Base-by-base conservation (phyloP, 2,329 filamentous ascomycete genomes). In the Hypoxylon sp. region DNA sequence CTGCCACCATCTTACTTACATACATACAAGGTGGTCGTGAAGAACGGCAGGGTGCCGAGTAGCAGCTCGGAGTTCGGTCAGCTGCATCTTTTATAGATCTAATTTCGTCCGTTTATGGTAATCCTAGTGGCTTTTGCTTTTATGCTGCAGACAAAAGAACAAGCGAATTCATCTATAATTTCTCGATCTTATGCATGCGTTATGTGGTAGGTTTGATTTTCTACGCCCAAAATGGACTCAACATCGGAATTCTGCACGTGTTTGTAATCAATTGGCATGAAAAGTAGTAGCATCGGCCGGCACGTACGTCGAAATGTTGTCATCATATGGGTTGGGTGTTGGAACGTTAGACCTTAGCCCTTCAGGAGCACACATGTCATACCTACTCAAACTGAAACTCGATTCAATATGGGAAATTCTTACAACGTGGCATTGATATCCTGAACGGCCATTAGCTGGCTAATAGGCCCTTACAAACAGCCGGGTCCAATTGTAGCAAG, bases 51-150 rank as follows among this genome's bases (percentile, higher is more conserved):
- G 46, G 62, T 46, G 20, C n/a, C 63, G 22, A 55, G 37, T 35
- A 49, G 37, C 57, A 60, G 50, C 55, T 58, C 68, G 68, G 68
- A 70, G 60, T 70, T 70, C 68, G 68, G 64, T 40, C 60, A 51
- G 37, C 63, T 61, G 64, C 68, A 68, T 70, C 7, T 11, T 48
- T 14, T 44, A 60, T 53, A 31, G 33, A 49, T 37, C 6, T 51
- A 40, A 56, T 33, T 49, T 35, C 42, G 14, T 46, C 48, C 20
- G 3, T 14, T 67, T 67, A 50, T 11, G 64, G 64, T 20, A 53
- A 54, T 49, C 25, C 8, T 37, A 14, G 37, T 7, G 56, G 44
- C 17, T 46, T 55, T 50, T 42, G 17, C 13, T 33, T 20, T 37
- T 37, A 42, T 22, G 27, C 14, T 14, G 35, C 33, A 14, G 35